Percentiles rank a stretch among this genome's conserved stretches.
phyloP scores from a whole-genome alignment of 2,329 filamentous ascomycete species.

The Trichoderma sp. region DNA sequence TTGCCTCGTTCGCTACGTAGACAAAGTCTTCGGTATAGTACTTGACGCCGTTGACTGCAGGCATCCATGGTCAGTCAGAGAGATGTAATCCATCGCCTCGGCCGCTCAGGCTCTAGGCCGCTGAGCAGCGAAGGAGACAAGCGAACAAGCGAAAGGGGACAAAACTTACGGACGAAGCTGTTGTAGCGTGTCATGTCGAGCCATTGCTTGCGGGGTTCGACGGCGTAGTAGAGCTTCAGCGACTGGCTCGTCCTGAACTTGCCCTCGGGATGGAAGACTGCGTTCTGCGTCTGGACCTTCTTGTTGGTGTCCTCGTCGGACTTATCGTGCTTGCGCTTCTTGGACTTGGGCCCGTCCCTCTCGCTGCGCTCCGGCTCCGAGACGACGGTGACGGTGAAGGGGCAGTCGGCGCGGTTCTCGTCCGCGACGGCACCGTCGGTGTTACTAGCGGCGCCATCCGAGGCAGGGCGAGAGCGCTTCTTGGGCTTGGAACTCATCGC shows the following conservation, averaged over 20 bases:
- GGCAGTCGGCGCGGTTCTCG: conserved; percentile 59
- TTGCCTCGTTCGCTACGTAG: conserved; percentile 60
- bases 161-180: conserved; percentile 63
- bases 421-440: conserved; percentile 37
- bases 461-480: conserved; percentile 55
- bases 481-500: conserved; percentile 42
- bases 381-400: conserved; percentile 49
- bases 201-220: conserved; percentile 58
- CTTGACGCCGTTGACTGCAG: conserved; percentile 58
- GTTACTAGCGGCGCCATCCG: conserved; percentile 2
- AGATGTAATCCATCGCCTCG: background rate
- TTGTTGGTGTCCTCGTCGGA: conserved; percentile 46
- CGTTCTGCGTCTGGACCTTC: conserved; percentile 52
- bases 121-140: background rate
- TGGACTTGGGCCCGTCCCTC: conserved; percentile 45
- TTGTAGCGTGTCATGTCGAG: conserved; percentile 63
- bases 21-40: conserved; percentile 62
- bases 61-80: conserved; percentile 20
- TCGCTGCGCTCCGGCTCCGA: conserved; percentile 38
- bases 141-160: background rate
- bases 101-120: background rate
- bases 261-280: conserved; percentile 57
- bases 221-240: conserved; percentile 58
- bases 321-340: conserved; percentile 52
- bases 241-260: conserved; percentile 57